A percentile compares a stretch with the other conserved stretches of the same genome.
Evolutionary conservation across 2,329 filamentous ascomycete genomes (phyloP).

Genomic region (Paecilomyces fulvus): DNA sequence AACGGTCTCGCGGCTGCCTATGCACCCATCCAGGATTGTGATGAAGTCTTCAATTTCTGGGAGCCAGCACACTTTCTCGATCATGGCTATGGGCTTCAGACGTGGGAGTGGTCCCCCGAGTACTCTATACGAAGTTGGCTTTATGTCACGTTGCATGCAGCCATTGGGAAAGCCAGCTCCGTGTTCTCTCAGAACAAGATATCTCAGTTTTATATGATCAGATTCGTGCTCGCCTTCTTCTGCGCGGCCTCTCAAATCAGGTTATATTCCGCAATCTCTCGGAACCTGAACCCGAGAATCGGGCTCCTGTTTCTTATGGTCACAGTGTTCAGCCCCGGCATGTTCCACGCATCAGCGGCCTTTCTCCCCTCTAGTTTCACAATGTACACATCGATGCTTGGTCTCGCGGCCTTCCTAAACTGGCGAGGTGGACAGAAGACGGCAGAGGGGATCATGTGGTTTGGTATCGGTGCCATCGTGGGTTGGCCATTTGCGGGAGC

Average conservation of each 20-base stretch:
- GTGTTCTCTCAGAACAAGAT: slow-evolving; percentile 43
- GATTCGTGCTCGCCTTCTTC: slow-evolving; percentile 61
- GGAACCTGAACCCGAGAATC: slow-evolving; percentile 70
- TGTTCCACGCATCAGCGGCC: slow-evolving; percentile 82
- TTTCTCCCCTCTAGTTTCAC: slow-evolving; percentile 92
- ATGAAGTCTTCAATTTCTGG: slow-evolving; percentile 99
- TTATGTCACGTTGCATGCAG: slow-evolving; percentile 73
- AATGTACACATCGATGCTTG: slow-evolving; percentile 88
- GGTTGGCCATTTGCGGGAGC: slow-evolving; percentile 94
- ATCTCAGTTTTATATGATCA: slow-evolving; percentile 78
- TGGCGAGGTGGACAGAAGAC: slow-evolving; percentile 74
- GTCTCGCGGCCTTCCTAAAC: slow-evolving; percentile 82
- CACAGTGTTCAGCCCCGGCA: slow-evolving; percentile 72
- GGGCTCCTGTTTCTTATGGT: slow-evolving; percentile 76
- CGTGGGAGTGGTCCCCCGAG: slow-evolving; percentile 96
- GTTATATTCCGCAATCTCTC: slow-evolving; percentile 68
- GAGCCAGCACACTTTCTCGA: slow-evolving; percentile 91
- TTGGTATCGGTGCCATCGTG: slow-evolving; percentile 72
- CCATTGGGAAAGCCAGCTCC: slow-evolving; percentile 58
- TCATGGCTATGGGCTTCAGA: slow-evolving; percentile 88
- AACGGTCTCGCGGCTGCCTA: slow-evolving; percentile 70
- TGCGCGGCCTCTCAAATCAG: slow-evolving; percentile 78
- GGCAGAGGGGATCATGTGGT: slow-evolving; percentile 79
- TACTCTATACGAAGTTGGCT: slow-evolving; percentile 94
- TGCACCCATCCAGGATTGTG: slow-evolving; percentile 92